Evolutionary conservation across 305 asterid species (phyloP).

Genomic region (Petunia hybrid): DNA sequence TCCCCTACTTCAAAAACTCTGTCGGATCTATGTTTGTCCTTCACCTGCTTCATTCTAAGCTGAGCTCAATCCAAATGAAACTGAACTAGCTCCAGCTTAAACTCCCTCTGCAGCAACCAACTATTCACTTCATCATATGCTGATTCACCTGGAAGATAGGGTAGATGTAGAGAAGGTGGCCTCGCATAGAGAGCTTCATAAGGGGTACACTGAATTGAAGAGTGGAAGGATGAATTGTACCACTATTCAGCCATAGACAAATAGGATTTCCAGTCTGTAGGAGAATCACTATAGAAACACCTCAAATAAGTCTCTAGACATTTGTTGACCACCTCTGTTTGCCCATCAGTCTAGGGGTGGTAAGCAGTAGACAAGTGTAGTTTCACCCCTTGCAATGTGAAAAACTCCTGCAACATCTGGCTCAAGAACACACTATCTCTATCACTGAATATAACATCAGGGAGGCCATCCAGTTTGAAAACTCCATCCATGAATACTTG

Average conservation of each 20-base stretch:
- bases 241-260: neutral
- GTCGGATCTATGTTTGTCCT: neutral
- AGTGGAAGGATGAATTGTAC: neutral
- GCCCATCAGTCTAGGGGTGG: neutral
- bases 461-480: neutral
- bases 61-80: neutral
- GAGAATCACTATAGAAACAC: neutral
- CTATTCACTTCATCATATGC: too few species aligned
- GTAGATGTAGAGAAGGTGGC: neutral
- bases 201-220: neutral
- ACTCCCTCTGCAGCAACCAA: neutral
- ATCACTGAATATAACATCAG: neutral
- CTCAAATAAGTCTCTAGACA: neutral
- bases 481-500: neutral
- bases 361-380: neutral
- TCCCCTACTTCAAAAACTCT: neutral
- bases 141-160: neutral
- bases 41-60: neutral
- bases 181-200: neutral
- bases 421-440: neutral
- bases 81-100: neutral
- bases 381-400: neutral
- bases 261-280: neutral
- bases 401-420: neutral
- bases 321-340: neutral